These are phyloP conservation scores for Chenopodium berlandieri DNA, from an alignment of 148 eudicot genomes.

Conservation along the genomic window DNA sequence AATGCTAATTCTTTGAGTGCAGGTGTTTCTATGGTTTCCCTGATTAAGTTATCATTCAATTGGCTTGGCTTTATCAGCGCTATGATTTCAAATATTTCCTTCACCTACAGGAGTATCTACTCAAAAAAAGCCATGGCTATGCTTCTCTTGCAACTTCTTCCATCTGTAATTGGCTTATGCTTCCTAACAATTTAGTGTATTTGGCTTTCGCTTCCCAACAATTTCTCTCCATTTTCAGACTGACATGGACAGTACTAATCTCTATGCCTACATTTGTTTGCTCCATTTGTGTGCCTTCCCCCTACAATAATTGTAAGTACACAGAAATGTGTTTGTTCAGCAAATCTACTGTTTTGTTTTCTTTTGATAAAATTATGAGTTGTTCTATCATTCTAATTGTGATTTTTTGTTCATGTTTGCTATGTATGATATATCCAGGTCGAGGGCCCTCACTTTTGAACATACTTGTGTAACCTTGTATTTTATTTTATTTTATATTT, in stretches of 20 bases:
- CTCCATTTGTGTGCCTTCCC: slow-evolving; percentile 82
- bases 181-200: not conserved
- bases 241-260: slow-evolving; percentile 96
- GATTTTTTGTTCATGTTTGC: not conserved
- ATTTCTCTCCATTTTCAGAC: slow-evolving; percentile 51
- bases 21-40: slow-evolving; percentile 98
- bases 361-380: not conserved
- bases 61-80: slow-evolving; percentile 93
- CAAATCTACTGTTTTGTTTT: too few species aligned
- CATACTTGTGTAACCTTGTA: too few species aligned
- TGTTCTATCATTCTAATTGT: not conserved
- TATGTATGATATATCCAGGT: slow-evolving; percentile 37
- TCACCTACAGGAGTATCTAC: slow-evolving; percentile 97
- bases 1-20: slow-evolving; percentile 20
- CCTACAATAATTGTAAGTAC: slow-evolving; percentile 88
- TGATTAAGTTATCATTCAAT: slow-evolving; percentile 95
- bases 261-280: slow-evolving; percentile 95
- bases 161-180: not conserved
- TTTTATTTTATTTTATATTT: too few species aligned
- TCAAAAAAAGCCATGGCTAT: slow-evolving; percentile 98
- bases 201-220: slow-evolving; percentile 9
- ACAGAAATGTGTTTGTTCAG: not conserved
- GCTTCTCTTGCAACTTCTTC: slow-evolving; percentile 8
- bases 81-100: slow-evolving; percentile 97
- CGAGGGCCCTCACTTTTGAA: slow-evolving; percentile 61